Evolutionary conservation across 1,284 basidiomycete genomes (phyloP), one percentile per base, ranked within the genome.

Genomic region (Meripilus lineatus): DNA sequence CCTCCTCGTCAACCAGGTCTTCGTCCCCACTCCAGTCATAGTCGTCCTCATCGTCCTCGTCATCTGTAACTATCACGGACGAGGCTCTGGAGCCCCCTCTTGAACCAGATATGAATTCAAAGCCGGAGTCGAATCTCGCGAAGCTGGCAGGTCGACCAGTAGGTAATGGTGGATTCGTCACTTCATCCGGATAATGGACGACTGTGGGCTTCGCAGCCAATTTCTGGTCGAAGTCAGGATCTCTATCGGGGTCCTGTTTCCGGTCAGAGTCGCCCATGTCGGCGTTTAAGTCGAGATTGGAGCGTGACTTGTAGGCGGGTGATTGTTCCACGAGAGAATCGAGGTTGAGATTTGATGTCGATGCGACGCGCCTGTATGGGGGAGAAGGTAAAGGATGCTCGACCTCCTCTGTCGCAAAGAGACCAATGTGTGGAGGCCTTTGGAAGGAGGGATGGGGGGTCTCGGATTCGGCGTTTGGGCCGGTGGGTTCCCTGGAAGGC

Each of bases 11-110:
- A 1, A 72, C 74, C 17, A 87, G 65, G 54, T 87, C 83, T 44
- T 85, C 84, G 46, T 88, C 85, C 13, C 69, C 79, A 38, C 78
- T 81, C 84, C 84, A 86, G 58, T 87, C 79, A 47, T 79, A 85
- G 8, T 71, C 64, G 1, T 67, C 65, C 21, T 67, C 63, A 1
- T 74, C 70, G 1, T 74, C 72, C 4, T 79, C 81, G 23, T 84
- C 81, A 38, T 84, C 81, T 4, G 74, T 78, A 28, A 67, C 73
- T 11, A 68, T 71, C 17, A 74, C 59, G 1, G 78, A 79, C 17
- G 76, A 64, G 11, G 66, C 55, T 15, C 69, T 65, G 14, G 74
- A 72, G 14, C 54, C 48, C 22, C 50, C 21, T 14, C 34, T 36
- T 34, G 43, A 44, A 35, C 44, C 17, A 5, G 20, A 17, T 7